Evolutionary conservation across 805 yeast species (phyloP).

Genomic region (Candida maris): DNA sequence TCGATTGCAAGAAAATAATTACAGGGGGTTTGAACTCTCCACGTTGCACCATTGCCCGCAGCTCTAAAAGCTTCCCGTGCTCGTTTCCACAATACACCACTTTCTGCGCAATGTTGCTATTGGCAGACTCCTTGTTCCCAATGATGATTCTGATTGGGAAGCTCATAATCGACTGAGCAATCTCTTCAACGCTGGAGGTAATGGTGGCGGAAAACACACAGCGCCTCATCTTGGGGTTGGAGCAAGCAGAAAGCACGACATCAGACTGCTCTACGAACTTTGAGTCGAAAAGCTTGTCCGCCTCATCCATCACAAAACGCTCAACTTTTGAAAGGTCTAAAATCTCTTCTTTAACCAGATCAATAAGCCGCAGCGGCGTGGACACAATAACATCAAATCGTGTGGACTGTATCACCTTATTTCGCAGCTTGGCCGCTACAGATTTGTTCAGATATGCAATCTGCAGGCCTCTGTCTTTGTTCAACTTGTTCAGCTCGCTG

Average conservation of each 20-base stretch:
- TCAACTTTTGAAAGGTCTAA: conserved; percentile 64
- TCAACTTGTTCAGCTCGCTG: conserved; percentile 58
- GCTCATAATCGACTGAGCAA: conserved; percentile 80
- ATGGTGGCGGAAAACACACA: conserved; percentile 94
- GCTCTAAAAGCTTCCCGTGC: conserved; percentile 90
- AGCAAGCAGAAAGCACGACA: conserved; percentile 62
- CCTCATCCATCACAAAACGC: conserved; percentile 86
- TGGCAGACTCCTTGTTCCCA: conserved; percentile 94
- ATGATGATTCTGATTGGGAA: conserved; percentile 84
- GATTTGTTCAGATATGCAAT: conserved; percentile 69
- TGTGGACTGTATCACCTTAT: conserved; percentile 52
- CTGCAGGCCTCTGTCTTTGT: conserved; percentile 53
- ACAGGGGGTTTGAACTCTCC: conserved; percentile 93
- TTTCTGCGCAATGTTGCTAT: conserved; percentile 74
- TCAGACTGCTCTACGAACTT: conserved; percentile 91
- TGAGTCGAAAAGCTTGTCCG: conserved; percentile 86
- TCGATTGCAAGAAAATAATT: conserved; percentile 85
- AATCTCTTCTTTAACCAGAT: conserved; percentile 59
- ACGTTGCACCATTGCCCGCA: conserved; percentile 78
- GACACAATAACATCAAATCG: conserved; percentile 79
- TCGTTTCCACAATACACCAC: conserved; percentile 87
- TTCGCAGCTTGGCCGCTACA: conserved; percentile 61
- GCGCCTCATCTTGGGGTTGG: conserved; percentile 51
- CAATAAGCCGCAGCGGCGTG: conserved; percentile 87
- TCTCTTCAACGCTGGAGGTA: conserved; percentile 87